Evolutionary conservation across 2,329 filamentous ascomycete species (phyloP).

Genomic region (Aspergillus sp.): DNA sequence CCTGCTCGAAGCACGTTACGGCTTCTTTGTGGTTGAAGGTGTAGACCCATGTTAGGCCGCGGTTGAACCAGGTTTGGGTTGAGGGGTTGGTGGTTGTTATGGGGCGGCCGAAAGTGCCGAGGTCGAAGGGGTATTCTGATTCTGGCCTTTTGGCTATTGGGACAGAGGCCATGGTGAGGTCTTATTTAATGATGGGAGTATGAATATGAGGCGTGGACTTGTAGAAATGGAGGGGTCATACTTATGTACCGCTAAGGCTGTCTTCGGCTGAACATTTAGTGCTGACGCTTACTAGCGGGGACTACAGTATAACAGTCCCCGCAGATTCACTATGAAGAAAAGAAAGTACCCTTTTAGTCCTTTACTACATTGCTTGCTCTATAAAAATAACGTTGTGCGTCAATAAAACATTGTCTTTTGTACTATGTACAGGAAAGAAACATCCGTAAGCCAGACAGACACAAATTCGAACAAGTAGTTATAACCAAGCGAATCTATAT

Average conservation of each 20-base stretch:
- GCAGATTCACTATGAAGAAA: no score
- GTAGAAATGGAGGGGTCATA: background rate
- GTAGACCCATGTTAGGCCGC: conserved; percentile 37
- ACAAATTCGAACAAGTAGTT: background rate
- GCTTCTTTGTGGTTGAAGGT: conserved; percentile 44
- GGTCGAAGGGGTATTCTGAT: conserved; percentile 24
- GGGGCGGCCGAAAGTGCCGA: conserved; percentile 35
- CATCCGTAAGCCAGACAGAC: background rate
- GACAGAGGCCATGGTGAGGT: background rate
- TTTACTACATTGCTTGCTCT: background rate
- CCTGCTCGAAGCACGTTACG: conserved; percentile 36
- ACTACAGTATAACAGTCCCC: no score
- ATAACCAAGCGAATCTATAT: conserved; percentile 5
- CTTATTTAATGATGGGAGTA: background rate
- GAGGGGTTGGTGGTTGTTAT: conserved; percentile 25
- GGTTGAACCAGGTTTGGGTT: conserved; percentile 36
- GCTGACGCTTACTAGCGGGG: background rate
- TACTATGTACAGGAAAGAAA: conserved; percentile 6
- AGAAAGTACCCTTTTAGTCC: no score
- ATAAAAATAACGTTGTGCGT: background rate
- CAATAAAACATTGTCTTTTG: background rate
- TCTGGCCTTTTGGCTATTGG: background rate
- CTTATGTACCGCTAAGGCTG: background rate
- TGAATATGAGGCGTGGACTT: background rate
- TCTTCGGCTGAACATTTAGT: background rate